Base-by-base conservation (phyloP, 768 basidiomycete species). In the Thelephora ganbajun region DNA sequence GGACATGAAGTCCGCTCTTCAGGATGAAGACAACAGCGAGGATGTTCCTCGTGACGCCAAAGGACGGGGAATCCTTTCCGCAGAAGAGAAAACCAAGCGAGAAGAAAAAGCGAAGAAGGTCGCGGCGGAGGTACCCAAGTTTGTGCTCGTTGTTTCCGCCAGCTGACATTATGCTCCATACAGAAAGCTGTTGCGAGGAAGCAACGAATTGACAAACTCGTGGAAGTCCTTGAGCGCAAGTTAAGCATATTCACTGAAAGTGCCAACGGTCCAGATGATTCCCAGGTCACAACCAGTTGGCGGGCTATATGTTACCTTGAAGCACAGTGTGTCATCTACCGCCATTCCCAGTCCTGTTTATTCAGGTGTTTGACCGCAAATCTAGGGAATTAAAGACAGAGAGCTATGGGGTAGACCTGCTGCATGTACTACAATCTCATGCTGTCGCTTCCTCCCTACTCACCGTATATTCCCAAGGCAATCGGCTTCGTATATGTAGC, bases 1-100 rank as follows among this genome's bases (percentile, higher is more conserved):
- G 56, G 91, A 94, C 57, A 92, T 94, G 91, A 94, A 94, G 68
- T 73, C 82, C 2, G 91, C 88, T 3, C 63, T 93, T 58, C 90
- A 93, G 57, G 89, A 92, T 59, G 88, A 79, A 0, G 84, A 83
- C 34, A 85, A 85, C 44, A 75, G 70, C 0, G 80, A 79, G 48
- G 71, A 65, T 16, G 68, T 68, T 47, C 63, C 56, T 47, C 67
- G 70, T 1, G 83, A 77, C 56, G 71, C 69, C 23, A 75, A 72
- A 51, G 76, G 74, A 4, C 54, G 57, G 14, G 63, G 64, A 43
- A 60, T 68, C 19, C 42, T 69, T 18, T 60, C 58, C 14, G 65
- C 66, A 1, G 70, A 69, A 53, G 64, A 69, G 54, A 66, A 63
- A 49, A 66, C 67, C 33, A 60, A 35, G 60, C 64, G 60, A 9